Percentiles rank a stretch among this genome's conserved stretches.
phyloP scores from a whole-genome alignment of 495 filamentous ascomycete species.

The Penicillium riverlandense region DNA sequence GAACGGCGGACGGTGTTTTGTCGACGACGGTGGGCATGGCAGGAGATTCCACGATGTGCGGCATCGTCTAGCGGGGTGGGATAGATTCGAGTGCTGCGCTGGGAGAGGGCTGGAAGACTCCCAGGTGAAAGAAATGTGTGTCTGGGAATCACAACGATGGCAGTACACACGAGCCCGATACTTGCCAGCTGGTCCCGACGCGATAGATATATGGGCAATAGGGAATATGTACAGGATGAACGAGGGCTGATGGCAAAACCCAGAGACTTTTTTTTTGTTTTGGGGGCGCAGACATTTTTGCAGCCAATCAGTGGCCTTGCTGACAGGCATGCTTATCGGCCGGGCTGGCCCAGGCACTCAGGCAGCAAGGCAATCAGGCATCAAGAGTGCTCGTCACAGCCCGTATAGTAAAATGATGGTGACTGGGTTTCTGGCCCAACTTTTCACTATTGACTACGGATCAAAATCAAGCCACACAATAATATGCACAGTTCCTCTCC shows the following conservation, averaged over 20 bases:
- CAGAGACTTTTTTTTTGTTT: slow-evolving; percentile 20
- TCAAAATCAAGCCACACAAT: no score
- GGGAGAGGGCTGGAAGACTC: neutral
- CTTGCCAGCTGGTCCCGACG: no score
- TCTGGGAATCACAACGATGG: no score
- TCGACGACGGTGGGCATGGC: slow-evolving; percentile 55
- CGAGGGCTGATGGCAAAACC: slow-evolving; percentile 7
- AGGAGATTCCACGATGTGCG: slow-evolving; percentile 52
- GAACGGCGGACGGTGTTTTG: slow-evolving; percentile 42
- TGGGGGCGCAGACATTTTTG: slow-evolving; percentile 5
- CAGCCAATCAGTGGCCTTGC: slow-evolving; percentile 5
- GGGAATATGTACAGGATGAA: neutral
- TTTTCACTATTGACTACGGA: no score
- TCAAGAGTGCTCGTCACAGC: no score
- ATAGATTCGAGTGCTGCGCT: neutral
- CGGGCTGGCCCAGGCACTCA: neutral
- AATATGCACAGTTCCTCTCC: no score
- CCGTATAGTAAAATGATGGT: no score
- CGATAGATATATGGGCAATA: neutral
- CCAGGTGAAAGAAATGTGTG: neutral
- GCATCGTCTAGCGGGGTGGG: slow-evolving; percentile 48
- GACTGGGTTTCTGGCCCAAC: no score
- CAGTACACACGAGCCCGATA: no score
- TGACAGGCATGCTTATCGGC: slow-evolving; percentile 6
- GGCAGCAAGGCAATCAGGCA: neutral